Conservation (phyloP, 768 basidiomycete species). For the Lentinus brumalis region DNA sequence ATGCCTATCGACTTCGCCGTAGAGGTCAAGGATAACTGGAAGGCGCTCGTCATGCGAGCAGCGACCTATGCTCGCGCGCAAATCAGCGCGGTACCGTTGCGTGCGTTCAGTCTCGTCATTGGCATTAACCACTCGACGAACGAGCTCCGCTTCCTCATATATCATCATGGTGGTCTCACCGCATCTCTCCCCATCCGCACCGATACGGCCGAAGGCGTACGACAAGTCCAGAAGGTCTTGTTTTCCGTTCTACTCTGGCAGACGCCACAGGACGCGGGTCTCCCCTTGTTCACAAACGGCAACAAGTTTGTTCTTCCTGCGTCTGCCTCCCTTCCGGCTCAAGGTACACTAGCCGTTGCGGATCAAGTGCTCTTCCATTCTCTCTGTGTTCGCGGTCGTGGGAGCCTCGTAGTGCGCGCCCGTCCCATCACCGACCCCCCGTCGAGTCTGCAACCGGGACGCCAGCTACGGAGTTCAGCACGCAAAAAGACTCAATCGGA, state of each 20-base stretch:
- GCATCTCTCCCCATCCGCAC: not conserved
- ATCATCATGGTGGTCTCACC: not conserved
- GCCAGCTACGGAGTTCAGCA: too few species aligned
- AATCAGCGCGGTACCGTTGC: not conserved
- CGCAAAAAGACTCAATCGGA: too few species aligned
- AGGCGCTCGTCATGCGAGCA: not conserved
- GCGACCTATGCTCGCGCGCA: not conserved
- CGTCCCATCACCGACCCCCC: too few species aligned
- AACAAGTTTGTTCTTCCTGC: too few species aligned
- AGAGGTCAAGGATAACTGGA: too few species aligned
- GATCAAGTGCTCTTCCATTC: too few species aligned
- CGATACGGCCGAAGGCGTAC: not conserved
- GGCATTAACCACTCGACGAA: not conserved
- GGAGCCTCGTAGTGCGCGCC: too few species aligned
- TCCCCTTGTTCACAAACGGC: not conserved
- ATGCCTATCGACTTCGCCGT: too few species aligned
- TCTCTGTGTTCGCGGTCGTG: too few species aligned
- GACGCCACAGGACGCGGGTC: not conserved
- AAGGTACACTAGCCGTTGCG: too few species aligned
- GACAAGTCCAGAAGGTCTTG: not conserved
- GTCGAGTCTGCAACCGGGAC: too few species aligned
- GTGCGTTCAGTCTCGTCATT: not conserved
- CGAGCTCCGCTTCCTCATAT: not conserved
- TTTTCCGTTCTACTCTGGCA: not conserved
- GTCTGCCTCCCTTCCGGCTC: too few species aligned